phyloP scores from a whole-genome alignment of 768 basidiomycete genomes.

The Termitomyces sp. region DNA sequence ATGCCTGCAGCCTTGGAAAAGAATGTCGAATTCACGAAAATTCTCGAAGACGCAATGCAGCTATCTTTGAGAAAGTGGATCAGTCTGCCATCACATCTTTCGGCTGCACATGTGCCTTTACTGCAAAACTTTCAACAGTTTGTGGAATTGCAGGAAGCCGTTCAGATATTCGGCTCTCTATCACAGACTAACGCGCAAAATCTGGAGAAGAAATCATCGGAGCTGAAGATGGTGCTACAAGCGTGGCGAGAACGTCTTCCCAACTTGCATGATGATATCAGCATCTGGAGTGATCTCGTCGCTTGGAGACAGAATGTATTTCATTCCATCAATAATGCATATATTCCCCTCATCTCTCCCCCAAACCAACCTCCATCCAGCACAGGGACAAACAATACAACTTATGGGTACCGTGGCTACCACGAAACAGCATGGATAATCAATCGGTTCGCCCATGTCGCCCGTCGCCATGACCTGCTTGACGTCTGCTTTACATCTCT shows the following conservation, averaged over 20 bases:
- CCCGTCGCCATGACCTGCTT: constrained; percentile 91
- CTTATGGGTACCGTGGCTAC: constrained; percentile 91
- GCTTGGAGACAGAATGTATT: constrained; percentile 99
- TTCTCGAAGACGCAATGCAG: constrained; percentile 95
- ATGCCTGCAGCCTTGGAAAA: constrained; percentile 76
- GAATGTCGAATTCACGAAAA: constrained; percentile 81
- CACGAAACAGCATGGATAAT: constrained; percentile 99
- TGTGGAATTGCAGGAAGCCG: constrained; percentile 94
- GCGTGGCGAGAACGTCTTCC: constrained; percentile 97
- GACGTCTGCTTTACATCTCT: constrained; percentile 94
- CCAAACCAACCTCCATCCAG: constrained; percentile 42
- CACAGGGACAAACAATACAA: constrained; percentile 52
- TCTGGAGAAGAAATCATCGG: constrained; percentile 90
- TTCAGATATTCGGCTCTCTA: constrained; percentile 88
- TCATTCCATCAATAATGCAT: constrained; percentile 92
- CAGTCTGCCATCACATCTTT: constrained; percentile 77
- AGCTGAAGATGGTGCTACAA: constrained; percentile 93
- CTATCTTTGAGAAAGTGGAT: constrained; percentile 95
- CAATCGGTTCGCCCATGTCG: constrained; percentile 98
- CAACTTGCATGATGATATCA: constrained; percentile 95
- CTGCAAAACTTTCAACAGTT: constrained; percentile 99
- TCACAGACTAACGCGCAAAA: constrained; percentile 83
- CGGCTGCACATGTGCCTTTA: constrained; percentile 89
- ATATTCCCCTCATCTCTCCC: constrained; percentile 80
- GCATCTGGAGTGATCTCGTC: constrained; percentile 98